phyloP scores from a whole-genome alignment of 1,284 basidiomycete species.

The Cutaneotrichosporon daszewskae region DNA sequence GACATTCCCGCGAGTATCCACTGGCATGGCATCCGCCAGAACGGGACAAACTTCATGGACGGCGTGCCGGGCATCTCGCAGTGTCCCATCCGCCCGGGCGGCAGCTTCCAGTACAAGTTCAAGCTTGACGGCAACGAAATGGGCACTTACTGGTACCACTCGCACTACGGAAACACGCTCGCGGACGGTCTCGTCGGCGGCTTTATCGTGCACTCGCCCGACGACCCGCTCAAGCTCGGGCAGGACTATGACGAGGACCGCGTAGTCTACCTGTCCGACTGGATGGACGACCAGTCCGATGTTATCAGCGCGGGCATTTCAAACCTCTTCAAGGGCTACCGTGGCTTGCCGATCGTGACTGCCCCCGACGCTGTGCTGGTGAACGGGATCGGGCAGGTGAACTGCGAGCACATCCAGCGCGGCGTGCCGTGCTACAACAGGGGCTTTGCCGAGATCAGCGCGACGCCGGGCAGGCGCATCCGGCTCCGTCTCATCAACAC shows the following conservation, averaged over 20 bases:
- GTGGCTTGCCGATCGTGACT: neutral
- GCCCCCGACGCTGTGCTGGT: slow-evolving; percentile 23
- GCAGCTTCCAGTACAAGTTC: slow-evolving; percentile 52
- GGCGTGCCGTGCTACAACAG: slow-evolving; percentile 1
- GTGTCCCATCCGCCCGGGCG: slow-evolving; percentile 53
- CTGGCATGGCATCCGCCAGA: slow-evolving; percentile 34
- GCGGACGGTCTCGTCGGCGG: slow-evolving; percentile 31
- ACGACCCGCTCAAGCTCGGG: slow-evolving; percentile 20
- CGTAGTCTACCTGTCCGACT: slow-evolving; percentile 24
- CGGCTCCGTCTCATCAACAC: slow-evolving; percentile 24
- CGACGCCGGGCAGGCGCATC: slow-evolving; percentile 7
- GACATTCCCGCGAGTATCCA: slow-evolving; percentile 20
- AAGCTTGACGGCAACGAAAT: slow-evolving; percentile 6
- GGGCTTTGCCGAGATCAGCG: neutral
- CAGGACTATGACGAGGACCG: slow-evolving; percentile 31
- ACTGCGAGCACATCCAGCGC: neutral
- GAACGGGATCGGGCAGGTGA: slow-evolving; percentile 22
- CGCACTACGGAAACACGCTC: slow-evolving; percentile 31
- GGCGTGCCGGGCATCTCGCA: slow-evolving; percentile 35
- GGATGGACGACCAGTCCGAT: slow-evolving; percentile 23
- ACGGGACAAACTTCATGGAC: slow-evolving; percentile 25
- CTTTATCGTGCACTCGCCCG: slow-evolving; percentile 26
- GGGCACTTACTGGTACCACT: slow-evolving; percentile 36
- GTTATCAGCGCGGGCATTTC: slow-evolving; percentile 14
- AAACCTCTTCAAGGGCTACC: neutral